phyloP scores from a whole-genome alignment of 1,284 basidiomycete species.

The Ustilago xerochloae region DNA sequence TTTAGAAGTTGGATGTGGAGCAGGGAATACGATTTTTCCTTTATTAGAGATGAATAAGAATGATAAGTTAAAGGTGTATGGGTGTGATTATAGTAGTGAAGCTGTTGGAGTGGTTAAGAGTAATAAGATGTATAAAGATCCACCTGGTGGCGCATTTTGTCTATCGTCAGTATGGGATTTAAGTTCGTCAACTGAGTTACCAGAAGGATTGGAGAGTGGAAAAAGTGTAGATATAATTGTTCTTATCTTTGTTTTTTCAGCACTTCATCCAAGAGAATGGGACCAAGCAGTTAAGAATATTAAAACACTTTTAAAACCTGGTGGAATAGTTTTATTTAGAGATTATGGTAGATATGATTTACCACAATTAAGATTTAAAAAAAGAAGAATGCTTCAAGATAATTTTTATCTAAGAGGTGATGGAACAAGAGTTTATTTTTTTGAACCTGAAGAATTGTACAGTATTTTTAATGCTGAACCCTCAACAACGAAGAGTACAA shows the following conservation, averaged over 20 bases:
- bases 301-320: slow-evolving; percentile 81
- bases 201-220: slow-evolving; percentile 60
- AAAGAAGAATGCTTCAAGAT: slow-evolving; percentile 84
- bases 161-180: slow-evolving; percentile 91
- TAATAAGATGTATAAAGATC: slow-evolving; percentile 37
- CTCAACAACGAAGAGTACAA: slow-evolving; percentile 7
- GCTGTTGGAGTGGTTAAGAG: slow-evolving; percentile 88
- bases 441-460: slow-evolving; percentile 58
- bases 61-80: slow-evolving; percentile 77
- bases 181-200: slow-evolving; percentile 68
- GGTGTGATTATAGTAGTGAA: slow-evolving; percentile 90
- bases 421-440: slow-evolving; percentile 77
- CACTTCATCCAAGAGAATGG: slow-evolving; percentile 95
- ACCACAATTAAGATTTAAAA: slow-evolving; percentile 90
- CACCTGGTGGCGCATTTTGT: slow-evolving; percentile 71
- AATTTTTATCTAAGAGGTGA: slow-evolving; percentile 83
- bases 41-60: slow-evolving; percentile 85
- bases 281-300: slow-evolving; percentile 84
- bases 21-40: slow-evolving; percentile 94
- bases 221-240: slow-evolving; percentile 87
- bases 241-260: slow-evolving; percentile 94
- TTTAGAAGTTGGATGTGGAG: slow-evolving; percentile 66
- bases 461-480: slow-evolving; percentile 59
- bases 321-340: slow-evolving; percentile 83
- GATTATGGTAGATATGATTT: slow-evolving; percentile 95